Base-by-base conservation (phyloP, 78 protist species). In the Acrasis kona region DNA sequence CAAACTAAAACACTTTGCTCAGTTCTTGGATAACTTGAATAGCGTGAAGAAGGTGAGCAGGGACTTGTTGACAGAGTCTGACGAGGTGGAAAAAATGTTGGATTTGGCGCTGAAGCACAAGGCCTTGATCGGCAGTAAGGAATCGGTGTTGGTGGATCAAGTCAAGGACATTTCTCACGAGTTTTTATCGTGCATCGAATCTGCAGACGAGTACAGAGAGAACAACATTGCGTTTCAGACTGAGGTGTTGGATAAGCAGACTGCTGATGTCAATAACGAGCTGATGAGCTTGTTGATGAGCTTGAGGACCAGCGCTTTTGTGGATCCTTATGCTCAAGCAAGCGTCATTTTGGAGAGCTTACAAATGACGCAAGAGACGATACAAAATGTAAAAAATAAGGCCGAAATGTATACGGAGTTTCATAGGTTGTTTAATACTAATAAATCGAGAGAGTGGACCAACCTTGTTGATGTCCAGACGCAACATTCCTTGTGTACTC, bases 381-480 rank as follows among this genome's bases (percentile, higher is more conserved):
- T 83, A 68, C 57, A 41, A 41, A 28, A 1, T 37, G 6, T 66
- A 35, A 36, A 67, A 27, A 10, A 19, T 19, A 29, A 31, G 32
- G 87, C 76, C 76, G 8, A 0, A 27, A 2, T 39, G 39, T 78
- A 66, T 61, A 40, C 36, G 29, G 29, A 38, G 41, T 84, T 70
- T 73, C 32, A 0, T 9, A 35, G 40, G 3, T 9, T 87, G 35
- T 89, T 89, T 42, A 7, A 3, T 30, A 36, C 80, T 28, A 74
- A 64, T 0, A 61, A n/a, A n/a, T n/a, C 71, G 19, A 35, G 72
- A 32, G 39, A 0, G 61, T 70, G 40, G 79, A 19, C 10, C 58
- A 78, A 82, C 37, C 2, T 82, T 30, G 27, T 10, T 12, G 10
- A 8, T 28, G 76, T 35, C 19, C 68, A 0, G 31, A 5, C 19